These are phyloP conservation scores for Fraxinus albicans DNA, from an alignment of 305 asterid genomes.

Conservation along the genomic window DNA sequence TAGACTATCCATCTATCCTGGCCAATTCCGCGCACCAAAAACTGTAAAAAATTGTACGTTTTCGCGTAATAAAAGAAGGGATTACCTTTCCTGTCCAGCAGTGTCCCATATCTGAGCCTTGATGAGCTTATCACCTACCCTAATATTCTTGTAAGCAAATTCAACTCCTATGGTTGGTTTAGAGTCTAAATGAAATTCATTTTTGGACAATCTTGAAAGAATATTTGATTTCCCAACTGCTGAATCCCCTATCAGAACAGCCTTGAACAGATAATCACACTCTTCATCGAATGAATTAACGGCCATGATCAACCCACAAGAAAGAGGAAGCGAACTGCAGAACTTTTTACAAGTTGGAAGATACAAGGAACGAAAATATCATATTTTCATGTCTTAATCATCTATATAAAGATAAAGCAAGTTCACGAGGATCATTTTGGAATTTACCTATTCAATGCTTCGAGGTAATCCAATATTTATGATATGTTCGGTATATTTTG, in stretches of 20 bases:
- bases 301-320: constrained; percentile 25
- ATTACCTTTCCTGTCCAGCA: constrained; percentile 88
- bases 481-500: background rate
- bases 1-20: background rate
- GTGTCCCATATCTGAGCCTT: constrained; percentile 96
- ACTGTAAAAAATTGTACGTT: background rate
- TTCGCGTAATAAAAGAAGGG: background rate
- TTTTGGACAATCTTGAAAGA: constrained; percentile 63
- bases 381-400: constrained; percentile 23
- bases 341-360: background rate
- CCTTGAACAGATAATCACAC: constrained; percentile 84
- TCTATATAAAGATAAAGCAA: constrained; percentile 22
- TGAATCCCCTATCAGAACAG: constrained; percentile 82
- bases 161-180: constrained; percentile 92
- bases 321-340: background rate
- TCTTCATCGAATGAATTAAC: constrained; percentile 67
- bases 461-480: background rate
- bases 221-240: constrained; percentile 80
- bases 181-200: constrained; percentile 70
- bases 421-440: constrained; percentile 30
- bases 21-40: background rate
- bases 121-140: constrained; percentile 69
- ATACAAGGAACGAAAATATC: background rate
- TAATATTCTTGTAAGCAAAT: constrained; percentile 71
- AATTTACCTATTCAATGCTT: background rate